These are phyloP conservation scores for Alnus rubra DNA, from an alignment of 306 rosid species.

Conservation along the genomic window DNA sequence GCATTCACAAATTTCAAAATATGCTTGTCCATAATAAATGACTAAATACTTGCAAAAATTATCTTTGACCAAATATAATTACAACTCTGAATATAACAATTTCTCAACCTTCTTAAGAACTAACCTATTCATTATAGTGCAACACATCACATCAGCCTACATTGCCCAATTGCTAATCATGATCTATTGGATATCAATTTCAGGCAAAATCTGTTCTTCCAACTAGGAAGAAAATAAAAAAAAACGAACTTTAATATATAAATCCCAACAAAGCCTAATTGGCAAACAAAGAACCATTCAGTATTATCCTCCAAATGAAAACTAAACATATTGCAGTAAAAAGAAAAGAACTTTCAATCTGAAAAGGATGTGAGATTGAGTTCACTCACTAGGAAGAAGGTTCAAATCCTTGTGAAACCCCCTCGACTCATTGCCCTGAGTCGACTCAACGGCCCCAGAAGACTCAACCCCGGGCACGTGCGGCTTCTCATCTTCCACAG, in stretches of 20 bases:
- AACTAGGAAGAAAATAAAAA: neutral
- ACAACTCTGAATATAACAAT: neutral
- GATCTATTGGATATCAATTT: neutral
- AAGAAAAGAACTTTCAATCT: neutral
- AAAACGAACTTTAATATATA: neutral
- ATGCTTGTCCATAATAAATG: conserved; percentile 9
- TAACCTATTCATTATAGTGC: neutral
- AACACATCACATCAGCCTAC: conserved; percentile 9
- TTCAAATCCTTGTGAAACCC: conserved; percentile 59
- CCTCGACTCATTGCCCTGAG: conserved; percentile 36
- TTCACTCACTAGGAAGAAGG: conserved; percentile 78
- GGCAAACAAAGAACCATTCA: neutral
- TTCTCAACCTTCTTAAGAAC: neutral
- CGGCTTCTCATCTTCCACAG: conserved; percentile 71
- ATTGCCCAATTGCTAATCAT: conserved; percentile 12
- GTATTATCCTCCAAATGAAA: conserved; percentile 5
- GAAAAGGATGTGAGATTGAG: neutral
- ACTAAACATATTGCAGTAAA: neutral
- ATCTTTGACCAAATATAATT: neutral
- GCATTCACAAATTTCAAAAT: neutral
- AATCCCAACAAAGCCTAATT: too few relatives aligned
- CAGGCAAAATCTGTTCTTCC: neutral
- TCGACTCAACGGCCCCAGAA: conserved; percentile 29
- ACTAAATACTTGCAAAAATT: neutral
- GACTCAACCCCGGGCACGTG: conserved; percentile 31